Base-by-base conservation (phyloP, 2,329 filamentous ascomycete species). In the Lecanicillium sp. region DNA sequence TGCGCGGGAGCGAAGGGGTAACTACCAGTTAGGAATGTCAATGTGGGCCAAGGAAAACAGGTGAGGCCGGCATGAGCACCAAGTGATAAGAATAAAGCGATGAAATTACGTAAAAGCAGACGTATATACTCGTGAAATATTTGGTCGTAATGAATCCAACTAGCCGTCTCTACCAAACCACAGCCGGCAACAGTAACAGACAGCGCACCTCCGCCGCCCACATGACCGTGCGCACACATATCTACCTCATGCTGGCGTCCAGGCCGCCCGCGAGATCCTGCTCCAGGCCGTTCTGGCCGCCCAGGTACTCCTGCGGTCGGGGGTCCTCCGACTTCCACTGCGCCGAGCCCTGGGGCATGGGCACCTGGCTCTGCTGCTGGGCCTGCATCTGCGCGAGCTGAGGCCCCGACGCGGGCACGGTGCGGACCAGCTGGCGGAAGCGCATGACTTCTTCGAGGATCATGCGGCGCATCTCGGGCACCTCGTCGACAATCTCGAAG, bases 401-500 rank as follows among this genome's bases (percentile, higher is more conserved):
- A 60, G 42, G 56, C 59, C 14, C 56, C 61, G 10, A 59, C 51
- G 15, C 69, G n/a, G 75, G 73, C 0, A 68, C 73, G 20, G 72
- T 79, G 43, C 77, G 72, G 11, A 81, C 78, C 26, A 66, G 58
- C 61, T 80, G 75, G 54, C 93, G 82, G 81, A 98, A 98, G 55
- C 83, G 78, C 62, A 82, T 77, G 41, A 98, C 93, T 68, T 98
- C 93, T n/a, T 91, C 86, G 51, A 96, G 75, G 55, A 98, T 98
- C 88, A 96, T 94, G 68, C 84, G 84, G 64, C 93, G 87, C 90
- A 98, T 97, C 58, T 96, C 87, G 19, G 76, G 78, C 17, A 98
- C 90, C 37, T 97, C 93, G 45, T 98, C 91, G 32, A 96, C 82
- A n/a, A 95, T 84, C 67, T 98, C 93, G 62, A 98, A 98, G 65